Percentiles rank a stretch among this genome's conserved stretches.
Conservation (phyloP, 129 eudicot species). For the Erigeron canadensis region DNA sequence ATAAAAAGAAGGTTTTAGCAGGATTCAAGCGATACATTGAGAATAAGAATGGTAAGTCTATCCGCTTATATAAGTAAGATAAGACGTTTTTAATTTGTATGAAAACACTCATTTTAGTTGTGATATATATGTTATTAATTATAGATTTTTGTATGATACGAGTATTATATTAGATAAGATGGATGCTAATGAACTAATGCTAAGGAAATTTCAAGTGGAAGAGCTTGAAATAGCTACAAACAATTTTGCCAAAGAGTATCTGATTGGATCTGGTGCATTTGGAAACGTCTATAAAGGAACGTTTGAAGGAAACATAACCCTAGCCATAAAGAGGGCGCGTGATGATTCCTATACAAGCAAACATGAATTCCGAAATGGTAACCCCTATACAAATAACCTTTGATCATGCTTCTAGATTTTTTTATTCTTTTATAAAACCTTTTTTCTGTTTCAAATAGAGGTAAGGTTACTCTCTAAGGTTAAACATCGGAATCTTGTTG, state of each 20-base stretch:
- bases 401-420: not conserved
- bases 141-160: slow-evolving; percentile 3
- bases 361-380: slow-evolving; percentile 73
- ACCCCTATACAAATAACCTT: not conserved
- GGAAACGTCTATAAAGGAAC: slow-evolving; percentile 74
- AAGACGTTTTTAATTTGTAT: slow-evolving; percentile 2
- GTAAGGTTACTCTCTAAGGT: slow-evolving; percentile 74
- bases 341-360: slow-evolving; percentile 56
- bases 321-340: slow-evolving; percentile 67
- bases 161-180: slow-evolving; percentile 41
- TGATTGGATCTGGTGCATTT: slow-evolving; percentile 75
- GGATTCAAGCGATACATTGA: slow-evolving; percentile 24
- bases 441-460: slow-evolving; percentile 40
- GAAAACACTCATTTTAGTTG: not conserved
- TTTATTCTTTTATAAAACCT: not conserved
- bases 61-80: not conserved
- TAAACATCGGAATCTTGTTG: slow-evolving; percentile 70
- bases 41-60: slow-evolving; percentile 42
- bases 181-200: slow-evolving; percentile 51
- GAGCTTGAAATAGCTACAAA: slow-evolving; percentile 69
- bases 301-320: slow-evolving; percentile 46
- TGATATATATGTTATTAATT: not conserved
- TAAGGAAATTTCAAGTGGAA: slow-evolving; percentile 52
- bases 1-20: slow-evolving; percentile 44
- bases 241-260: slow-evolving; percentile 51